phyloP scores from a whole-genome alignment of 108 stramenopile species.

The Skeletonema menzelii region DNA sequence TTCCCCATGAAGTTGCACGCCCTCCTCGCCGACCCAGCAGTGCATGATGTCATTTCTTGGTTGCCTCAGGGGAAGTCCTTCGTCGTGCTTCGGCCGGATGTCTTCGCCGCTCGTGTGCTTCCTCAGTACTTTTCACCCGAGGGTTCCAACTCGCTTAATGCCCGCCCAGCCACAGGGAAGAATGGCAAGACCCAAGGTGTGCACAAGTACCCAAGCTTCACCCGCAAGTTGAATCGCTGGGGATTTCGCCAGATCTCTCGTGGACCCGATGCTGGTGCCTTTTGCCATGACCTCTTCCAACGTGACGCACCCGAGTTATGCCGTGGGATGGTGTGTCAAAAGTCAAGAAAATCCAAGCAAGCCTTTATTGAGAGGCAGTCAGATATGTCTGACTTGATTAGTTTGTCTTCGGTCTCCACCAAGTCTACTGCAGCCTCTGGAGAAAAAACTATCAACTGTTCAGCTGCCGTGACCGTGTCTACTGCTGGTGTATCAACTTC shows the following conservation, averaged over 20 bases:
- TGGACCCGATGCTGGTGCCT: conserved; percentile 82
- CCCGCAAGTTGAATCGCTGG: conserved; percentile 83
- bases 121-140: conserved; percentile 72
- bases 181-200: conserved; percentile 1
- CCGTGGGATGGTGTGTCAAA: conserved; percentile 75
- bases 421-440: conserved; percentile 19
- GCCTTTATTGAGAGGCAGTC: conserved; percentile 4
- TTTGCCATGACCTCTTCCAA: conserved; percentile 74
- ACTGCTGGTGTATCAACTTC: conserved; percentile 12
- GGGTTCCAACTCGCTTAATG: conserved; percentile 37
- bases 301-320: conserved; percentile 66
- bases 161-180: not conserved
- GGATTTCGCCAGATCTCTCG: conserved; percentile 83
- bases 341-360: conserved; percentile 47
- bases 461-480: conserved; percentile 35
- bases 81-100: conserved; percentile 78
- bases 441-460: conserved; percentile 6
- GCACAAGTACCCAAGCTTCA: conserved; percentile 81
- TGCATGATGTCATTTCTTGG: conserved; percentile 74
- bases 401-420: conserved; percentile 33
- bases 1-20: conserved; percentile 75
- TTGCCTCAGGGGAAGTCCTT: conserved; percentile 80
- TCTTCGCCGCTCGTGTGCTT: conserved; percentile 65
- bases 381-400: conserved; percentile 7
- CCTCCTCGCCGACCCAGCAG: conserved; percentile 57